These are phyloP conservation scores for Ogataea chonburiensis DNA, from an alignment of 805 yeast species.

Conservation along the genomic window DNA sequence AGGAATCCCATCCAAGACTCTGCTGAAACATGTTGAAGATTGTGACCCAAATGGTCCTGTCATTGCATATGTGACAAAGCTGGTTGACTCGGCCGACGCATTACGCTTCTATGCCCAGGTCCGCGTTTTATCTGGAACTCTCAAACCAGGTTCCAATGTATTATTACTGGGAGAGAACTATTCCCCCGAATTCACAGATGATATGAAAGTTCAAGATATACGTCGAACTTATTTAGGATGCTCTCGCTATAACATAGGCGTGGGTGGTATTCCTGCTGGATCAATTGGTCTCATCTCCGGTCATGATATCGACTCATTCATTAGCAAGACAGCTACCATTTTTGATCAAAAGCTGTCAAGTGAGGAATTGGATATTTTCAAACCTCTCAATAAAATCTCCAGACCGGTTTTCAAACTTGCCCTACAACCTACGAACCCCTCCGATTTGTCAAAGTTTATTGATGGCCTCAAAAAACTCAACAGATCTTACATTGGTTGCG, in stretches of 20 bases:
- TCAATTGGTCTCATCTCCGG: slow-evolving; percentile 69
- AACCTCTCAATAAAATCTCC: slow-evolving; percentile 43
- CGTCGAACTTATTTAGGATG: slow-evolving; percentile 54
- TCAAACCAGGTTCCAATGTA: slow-evolving; percentile 48
- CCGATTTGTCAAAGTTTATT: slow-evolving; percentile 70
- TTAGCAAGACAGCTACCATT: slow-evolving; percentile 63
- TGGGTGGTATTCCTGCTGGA: slow-evolving; percentile 59
- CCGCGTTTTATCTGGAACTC: slow-evolving; percentile 59
- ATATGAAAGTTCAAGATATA: slow-evolving; percentile 41
- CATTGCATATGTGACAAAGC: slow-evolving; percentile 56
- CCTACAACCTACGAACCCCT: slow-evolving; percentile 76
- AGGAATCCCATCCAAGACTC: slow-evolving; percentile 21
- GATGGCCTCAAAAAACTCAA: slow-evolving; percentile 65
- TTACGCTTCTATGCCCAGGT: slow-evolving; percentile 54
- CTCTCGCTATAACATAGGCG: slow-evolving; percentile 64
- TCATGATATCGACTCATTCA: slow-evolving; percentile 45
- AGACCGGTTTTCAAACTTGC: slow-evolving; percentile 76
- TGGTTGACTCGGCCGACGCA: slow-evolving; percentile 56
- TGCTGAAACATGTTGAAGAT: slow-evolving; percentile 22
- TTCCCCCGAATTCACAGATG: slow-evolving; percentile 51
- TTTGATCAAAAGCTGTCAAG: slow-evolving; percentile 30
- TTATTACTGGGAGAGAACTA: slow-evolving; percentile 57
- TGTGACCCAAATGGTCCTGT: slow-evolving; percentile 43
- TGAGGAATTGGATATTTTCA: slow-evolving; percentile 34
- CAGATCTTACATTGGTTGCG: slow-evolving; percentile 63